Conservation (phyloP, 306 rosid genomes). For the Malus sieversii region DNA sequence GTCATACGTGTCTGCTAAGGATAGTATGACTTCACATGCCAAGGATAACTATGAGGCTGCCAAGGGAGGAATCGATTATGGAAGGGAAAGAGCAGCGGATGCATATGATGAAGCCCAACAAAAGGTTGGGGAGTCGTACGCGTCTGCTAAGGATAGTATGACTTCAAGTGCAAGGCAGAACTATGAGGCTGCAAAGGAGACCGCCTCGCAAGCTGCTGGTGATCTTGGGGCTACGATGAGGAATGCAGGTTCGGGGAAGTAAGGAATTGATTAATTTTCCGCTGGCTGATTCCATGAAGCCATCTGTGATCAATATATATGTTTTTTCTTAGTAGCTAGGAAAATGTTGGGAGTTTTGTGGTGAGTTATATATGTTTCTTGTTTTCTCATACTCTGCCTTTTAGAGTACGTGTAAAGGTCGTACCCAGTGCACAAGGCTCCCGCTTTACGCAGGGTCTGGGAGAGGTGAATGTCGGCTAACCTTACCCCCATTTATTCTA, state of each 20-base stretch:
- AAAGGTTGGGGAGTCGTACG: constrained; percentile 18
- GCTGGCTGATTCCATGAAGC: not conserved
- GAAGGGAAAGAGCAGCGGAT: constrained; percentile 19
- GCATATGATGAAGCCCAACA: constrained; percentile 27
- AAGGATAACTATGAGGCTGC: constrained; percentile 41
- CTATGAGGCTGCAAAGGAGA: constrained; percentile 58
- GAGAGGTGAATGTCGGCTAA: no score
- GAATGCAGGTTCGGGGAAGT: constrained; percentile 22
- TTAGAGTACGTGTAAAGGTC: not conserved
- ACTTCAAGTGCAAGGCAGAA: constrained; percentile 24
- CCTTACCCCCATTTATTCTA: no score
- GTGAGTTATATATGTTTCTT: not conserved
- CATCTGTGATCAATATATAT: not conserved
- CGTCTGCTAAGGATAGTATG: constrained; percentile 22
- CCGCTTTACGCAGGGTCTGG: no score
- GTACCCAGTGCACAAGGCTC: no score
- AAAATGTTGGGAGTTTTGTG: not conserved
- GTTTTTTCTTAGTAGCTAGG: not conserved
- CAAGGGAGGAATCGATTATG: constrained; percentile 10
- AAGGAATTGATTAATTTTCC: not conserved
- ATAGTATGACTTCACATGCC: constrained; percentile 22
- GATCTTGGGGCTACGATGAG: constrained; percentile 52
- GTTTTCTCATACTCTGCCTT: not conserved
- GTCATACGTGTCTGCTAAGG: constrained; percentile 17
- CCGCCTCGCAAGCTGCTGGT: constrained; percentile 42